phyloP scores from a whole-genome alignment of 305 asterid genomes.

The Fraxinus nigra region DNA sequence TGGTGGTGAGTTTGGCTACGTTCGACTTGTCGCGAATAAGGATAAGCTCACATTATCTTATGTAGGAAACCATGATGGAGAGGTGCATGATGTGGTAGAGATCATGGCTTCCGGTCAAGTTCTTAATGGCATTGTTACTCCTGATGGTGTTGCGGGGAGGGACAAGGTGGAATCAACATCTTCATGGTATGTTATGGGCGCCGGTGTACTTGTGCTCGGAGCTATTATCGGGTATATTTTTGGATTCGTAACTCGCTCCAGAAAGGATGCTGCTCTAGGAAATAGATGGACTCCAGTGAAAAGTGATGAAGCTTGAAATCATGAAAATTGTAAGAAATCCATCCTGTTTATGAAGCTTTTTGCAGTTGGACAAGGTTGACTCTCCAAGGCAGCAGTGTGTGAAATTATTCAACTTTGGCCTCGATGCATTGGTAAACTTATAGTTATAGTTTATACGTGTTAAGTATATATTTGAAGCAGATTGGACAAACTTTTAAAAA shows the following conservation, averaged over 20 bases:
- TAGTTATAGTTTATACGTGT: background rate
- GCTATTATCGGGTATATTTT: constrained; percentile 62
- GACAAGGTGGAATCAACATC: constrained; percentile 21
- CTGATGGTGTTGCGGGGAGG: background rate
- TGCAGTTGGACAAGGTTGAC: background rate
- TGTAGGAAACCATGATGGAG: constrained; percentile 83
- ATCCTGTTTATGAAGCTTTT: background rate
- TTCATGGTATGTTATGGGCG: constrained; percentile 54
- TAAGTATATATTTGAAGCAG: background rate
- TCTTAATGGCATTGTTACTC: constrained; percentile 39
- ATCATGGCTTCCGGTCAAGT: constrained; percentile 72
- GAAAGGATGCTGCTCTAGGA: constrained; percentile 28
- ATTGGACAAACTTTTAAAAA: background rate
- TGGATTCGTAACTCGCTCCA: constrained; percentile 47
- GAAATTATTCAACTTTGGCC: constrained; percentile 3
- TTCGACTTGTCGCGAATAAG: constrained; percentile 59
- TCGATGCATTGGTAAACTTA: constrained; percentile 11
- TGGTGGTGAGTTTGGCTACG: constrained; percentile 80
- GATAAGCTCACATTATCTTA: constrained; percentile 65
- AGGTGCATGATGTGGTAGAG: constrained; percentile 81
- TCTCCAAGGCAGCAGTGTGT: background rate
- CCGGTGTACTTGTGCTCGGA: constrained; percentile 54
- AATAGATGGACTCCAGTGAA: constrained; percentile 62
- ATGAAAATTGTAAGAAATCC: constrained; percentile 12
- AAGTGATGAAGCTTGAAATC: constrained; percentile 43